Conservation (phyloP, 257 asterid species). For the Galeopsis tetrahit region DNA sequence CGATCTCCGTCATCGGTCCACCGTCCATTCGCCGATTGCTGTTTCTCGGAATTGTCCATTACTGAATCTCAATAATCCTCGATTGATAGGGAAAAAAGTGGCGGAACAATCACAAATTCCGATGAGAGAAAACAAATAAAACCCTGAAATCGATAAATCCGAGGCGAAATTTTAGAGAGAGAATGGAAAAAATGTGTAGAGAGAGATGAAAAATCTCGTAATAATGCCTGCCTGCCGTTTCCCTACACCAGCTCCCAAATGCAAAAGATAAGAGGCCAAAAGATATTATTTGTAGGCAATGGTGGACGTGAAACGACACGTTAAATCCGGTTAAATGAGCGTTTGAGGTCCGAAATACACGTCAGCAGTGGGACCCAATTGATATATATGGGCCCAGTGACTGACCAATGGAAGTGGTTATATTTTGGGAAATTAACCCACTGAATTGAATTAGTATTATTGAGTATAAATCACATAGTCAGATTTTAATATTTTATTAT, state of each 20-base stretch:
- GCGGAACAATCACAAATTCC: conserved; percentile 26
- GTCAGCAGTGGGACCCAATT: conserved; percentile 40
- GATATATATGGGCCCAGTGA: conserved; percentile 31
- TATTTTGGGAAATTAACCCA: conserved; percentile 12
- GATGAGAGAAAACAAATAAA: conserved; percentile 20
- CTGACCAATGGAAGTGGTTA: conserved; percentile 29
- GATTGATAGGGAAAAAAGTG: conserved; percentile 14
- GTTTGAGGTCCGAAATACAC: conserved; percentile 51
- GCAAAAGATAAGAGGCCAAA: neutral
- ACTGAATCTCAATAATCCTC: conserved; percentile 31
- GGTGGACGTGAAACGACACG: conserved; percentile 32
- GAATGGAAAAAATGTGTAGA: neutral
- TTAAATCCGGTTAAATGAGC: conserved; percentile 33
- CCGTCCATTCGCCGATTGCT: conserved; percentile 43
- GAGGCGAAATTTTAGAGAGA: conserved; percentile 28
- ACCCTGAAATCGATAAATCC: conserved; percentile 23
- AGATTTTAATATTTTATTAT: neutral
- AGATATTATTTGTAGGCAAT: conserved; percentile 39
- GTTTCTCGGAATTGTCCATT: conserved; percentile 61
- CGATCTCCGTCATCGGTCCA: conserved; percentile 49
- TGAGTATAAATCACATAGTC: neutral
- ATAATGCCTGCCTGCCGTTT: conserved; percentile 23
- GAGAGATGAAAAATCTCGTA: conserved; percentile 28
- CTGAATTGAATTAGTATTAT: neutral
- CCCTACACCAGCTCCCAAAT: conserved; percentile 30